Conservation (phyloP, 2,329 filamentous ascomycete genomes). For the Epichloe coenophiala region DNA sequence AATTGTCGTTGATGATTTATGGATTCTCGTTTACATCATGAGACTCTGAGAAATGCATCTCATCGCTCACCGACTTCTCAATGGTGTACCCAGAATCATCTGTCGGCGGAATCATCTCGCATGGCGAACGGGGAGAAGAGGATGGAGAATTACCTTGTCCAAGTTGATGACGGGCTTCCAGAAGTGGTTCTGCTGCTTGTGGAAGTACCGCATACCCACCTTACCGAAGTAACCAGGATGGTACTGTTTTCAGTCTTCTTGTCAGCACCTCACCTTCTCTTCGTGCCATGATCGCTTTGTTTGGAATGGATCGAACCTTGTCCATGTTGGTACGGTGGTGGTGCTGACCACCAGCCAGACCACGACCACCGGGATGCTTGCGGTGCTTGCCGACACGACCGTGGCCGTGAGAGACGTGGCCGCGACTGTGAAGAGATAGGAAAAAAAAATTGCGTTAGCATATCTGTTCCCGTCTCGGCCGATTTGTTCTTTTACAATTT, state of each 20-base stretch:
- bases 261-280: conserved; percentile 13
- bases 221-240: conserved; percentile 99
- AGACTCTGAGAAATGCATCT: background rate
- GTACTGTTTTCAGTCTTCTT: conserved; percentile 43
- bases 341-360: conserved; percentile 96
- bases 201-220: conserved; percentile 92
- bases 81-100: background rate
- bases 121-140: conserved; percentile 1
- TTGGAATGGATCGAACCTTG: conserved; percentile 51
- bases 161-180: conserved; percentile 99
- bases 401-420: conserved; percentile 96
- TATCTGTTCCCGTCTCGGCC: background rate
- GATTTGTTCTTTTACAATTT: background rate
- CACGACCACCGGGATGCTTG: conserved; percentile 75
- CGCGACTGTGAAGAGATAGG: conserved; percentile 50
- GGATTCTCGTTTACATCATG: too few relatives aligned
- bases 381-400: conserved; percentile 98
- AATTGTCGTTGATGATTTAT: too few relatives aligned
- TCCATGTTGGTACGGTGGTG: conserved; percentile 52
- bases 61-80: background rate
- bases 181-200: conserved; percentile 89
- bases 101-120: background rate
- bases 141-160: conserved; percentile 60
- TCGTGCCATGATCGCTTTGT: background rate
- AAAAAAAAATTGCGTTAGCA: background rate